Evolutionary conservation across 2,329 filamentous ascomycete genomes (phyloP), one percentile per base, ranked within the genome.

Genomic region (Cladosporium austrohemisphaericum): DNA sequence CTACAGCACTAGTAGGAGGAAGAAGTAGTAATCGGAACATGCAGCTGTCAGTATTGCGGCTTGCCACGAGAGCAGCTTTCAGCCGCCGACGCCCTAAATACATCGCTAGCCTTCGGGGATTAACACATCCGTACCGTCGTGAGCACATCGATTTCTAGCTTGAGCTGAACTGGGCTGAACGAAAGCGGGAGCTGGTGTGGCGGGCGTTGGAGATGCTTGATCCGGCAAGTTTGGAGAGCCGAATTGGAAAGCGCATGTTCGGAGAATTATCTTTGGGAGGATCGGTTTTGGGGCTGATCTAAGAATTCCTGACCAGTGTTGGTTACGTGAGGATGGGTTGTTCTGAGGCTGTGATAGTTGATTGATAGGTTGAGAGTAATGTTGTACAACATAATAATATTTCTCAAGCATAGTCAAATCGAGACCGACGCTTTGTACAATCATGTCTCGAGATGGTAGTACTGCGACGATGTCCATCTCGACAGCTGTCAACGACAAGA

Each of bases 171-270:
- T 36, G 33, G 18, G 11, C 32, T 11, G 18, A 20, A 23, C 22
- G 13, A 28, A 16, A 22, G 19, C 14, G 37, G 22, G 37, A 22
- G 37, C 16, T 18, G 20, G 19, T 13, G 19, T 38, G 35, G 10
- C 14, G 36, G 22, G 18, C 10, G 37, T 40, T 19, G 22, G 18
- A n/a, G 32, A 35, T n/a, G n/a, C 32, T 41, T 29, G 38, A 9
- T 31, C 26, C 22, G 25, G 38, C 26, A 41, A 29, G 20, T 41
- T 41, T 41, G 38, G 38, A 41, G 38, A 41, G 38, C 38, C 38
- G 38, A 35, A 31, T 28, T 23, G 26, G 25, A 41, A 41, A 41
- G 38, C 25, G 38, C 23, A 26, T 41, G 38, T 22, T 31, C 38
- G 38, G 38, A 41, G 38, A 41, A 41, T 41, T 26, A 26, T 6